phyloP scores from a whole-genome alignment of 2,329 filamentous ascomycete species.

The Didymella lethalis region DNA sequence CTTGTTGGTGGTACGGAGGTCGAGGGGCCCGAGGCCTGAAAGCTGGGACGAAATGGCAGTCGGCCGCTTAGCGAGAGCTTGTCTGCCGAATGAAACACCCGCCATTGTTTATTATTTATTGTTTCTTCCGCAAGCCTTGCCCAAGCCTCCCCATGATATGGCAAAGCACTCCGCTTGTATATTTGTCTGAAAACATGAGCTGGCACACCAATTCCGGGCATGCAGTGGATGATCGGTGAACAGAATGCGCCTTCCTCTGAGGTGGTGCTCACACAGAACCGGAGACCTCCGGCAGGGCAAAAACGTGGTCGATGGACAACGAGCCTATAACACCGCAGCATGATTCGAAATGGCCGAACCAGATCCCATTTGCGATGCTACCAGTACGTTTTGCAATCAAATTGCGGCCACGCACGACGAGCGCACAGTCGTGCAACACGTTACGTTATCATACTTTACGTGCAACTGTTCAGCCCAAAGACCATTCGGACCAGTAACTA shows the following conservation, averaged over 20 bases:
- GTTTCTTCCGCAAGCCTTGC: not conserved
- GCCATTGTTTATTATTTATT: not conserved
- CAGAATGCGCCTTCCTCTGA: no score
- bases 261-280: not conserved
- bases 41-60: not conserved
- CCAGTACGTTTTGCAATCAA: not conserved
- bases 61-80: conserved; percentile 3
- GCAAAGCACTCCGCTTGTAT: not conserved
- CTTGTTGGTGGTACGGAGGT: conserved; percentile 1
- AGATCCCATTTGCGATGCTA: not conserved
- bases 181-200: not conserved
- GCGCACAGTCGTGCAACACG: not conserved
- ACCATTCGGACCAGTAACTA: no score
- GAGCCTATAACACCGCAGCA: not conserved
- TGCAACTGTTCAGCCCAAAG: no score
- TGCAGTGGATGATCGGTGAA: no score
- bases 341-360: not conserved
- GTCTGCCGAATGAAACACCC: conserved; percentile 12
- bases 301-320: not conserved
- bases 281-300: not conserved
- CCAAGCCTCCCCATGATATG: not conserved
- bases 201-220: not conserved
- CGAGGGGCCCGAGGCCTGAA: conserved; percentile 4
- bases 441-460: no score
- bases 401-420: not conserved